Percentiles rank a stretch among this genome's conserved stretches.
Conservation (phyloP, 768 basidiomycete species). For the Bullera alba region DNA sequence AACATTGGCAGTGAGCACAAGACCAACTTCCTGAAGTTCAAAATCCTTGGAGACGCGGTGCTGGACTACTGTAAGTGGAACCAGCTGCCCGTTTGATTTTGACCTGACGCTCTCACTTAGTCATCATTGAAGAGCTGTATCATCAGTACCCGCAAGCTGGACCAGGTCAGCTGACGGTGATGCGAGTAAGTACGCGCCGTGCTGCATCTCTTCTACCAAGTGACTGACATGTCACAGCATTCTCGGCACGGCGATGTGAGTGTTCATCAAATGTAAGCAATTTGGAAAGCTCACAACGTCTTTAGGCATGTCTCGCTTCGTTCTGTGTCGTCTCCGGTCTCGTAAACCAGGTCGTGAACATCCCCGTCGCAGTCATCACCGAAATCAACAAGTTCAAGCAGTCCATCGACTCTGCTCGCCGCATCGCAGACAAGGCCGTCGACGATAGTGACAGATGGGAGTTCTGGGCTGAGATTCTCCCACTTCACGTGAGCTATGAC, state of each 20-base stretch:
- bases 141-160: conserved; percentile 9
- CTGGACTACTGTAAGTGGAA: conserved; percentile 30
- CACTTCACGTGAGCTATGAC: conserved; percentile 7
- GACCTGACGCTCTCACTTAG: too few species aligned
- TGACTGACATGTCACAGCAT: conserved; percentile 3
- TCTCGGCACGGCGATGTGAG: conserved; percentile 9
- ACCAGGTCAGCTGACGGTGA: conserved; percentile 17
- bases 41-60: conserved; percentile 26
- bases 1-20: neutral
- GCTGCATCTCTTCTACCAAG: too few species aligned
- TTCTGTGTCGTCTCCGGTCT: conserved; percentile 7
- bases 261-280: neutral
- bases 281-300: neutral
- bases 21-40: conserved; percentile 12
- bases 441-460: conserved; percentile 4
- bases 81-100: neutral
- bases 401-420: neutral
- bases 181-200: conserved; percentile 16
- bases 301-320: conserved; percentile 1
- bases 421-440: neutral
- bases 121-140: conserved; percentile 23
- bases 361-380: conserved; percentile 1
- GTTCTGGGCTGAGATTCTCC: conserved; percentile 16
- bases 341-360: neutral
- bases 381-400: conserved; percentile 3